These are phyloP conservation scores for Fusarium nodosum DNA, from an alignment of 2,329 filamentous ascomycete genomes.

Conservation along the genomic window DNA sequence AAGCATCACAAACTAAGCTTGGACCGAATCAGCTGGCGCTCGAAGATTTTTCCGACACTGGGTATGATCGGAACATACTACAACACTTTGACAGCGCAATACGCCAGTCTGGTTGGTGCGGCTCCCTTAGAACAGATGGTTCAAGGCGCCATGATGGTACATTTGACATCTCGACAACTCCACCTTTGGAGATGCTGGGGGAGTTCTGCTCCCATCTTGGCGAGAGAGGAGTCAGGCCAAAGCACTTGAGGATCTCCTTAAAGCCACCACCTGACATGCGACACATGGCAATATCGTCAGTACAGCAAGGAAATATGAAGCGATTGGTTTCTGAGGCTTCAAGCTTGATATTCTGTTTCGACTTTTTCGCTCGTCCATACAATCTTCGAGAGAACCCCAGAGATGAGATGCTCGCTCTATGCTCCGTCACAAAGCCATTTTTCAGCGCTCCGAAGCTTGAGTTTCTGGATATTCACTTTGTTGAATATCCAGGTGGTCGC, in stretches of 20 bases:
- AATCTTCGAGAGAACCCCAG: neutral
- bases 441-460: conserved; percentile 8
- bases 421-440: conserved; percentile 2
- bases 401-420: conserved; percentile 4
- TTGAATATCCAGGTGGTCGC: neutral
- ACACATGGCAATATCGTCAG: neutral
- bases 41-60: neutral
- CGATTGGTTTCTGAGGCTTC: neutral
- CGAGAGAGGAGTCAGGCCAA: neutral
- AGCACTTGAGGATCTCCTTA: neutral
- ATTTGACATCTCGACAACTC: neutral
- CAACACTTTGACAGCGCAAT: neutral
- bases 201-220: conserved; percentile 14
- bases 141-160: neutral
- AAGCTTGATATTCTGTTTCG: neutral
- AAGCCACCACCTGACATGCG: conserved; percentile 1
- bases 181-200: conserved; percentile 14
- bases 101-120: conserved; percentile 9
- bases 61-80: neutral
- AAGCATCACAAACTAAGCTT: neutral
- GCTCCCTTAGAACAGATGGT: neutral
- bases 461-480: neutral
- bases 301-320: neutral
- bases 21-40: neutral
- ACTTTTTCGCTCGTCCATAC: neutral